phyloP scores from a whole-genome alignment of 768 basidiomycete species.

The Sporobolomyces phaffii region DNA sequence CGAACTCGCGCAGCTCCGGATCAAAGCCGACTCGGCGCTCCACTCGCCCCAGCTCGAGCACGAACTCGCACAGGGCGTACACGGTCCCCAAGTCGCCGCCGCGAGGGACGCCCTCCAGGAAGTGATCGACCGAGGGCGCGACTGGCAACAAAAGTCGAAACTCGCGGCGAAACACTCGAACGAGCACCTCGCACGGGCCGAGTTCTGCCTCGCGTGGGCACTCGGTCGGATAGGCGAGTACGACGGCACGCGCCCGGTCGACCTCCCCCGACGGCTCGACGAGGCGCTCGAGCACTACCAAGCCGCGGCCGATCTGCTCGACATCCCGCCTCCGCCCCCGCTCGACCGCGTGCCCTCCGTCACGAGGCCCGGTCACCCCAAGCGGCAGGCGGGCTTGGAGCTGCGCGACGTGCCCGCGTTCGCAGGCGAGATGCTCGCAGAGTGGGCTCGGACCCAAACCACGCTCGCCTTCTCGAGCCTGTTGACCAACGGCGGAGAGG shows the following conservation, averaged over 20 bases:
- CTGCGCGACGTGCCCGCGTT: slow-evolving; percentile 14
- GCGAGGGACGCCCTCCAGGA: slow-evolving; percentile 3
- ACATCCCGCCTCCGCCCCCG: slow-evolving; percentile 13
- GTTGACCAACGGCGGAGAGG: slow-evolving; percentile 4
- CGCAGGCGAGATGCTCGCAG: slow-evolving; percentile 32
- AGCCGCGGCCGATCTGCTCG: slow-evolving; percentile 18
- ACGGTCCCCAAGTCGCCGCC: not conserved
- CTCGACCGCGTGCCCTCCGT: slow-evolving; percentile 26
- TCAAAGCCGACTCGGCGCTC: slow-evolving; percentile 15
- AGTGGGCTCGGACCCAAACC: slow-evolving; percentile 32
- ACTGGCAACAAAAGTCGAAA: not conserved
- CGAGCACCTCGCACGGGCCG: slow-evolving; percentile 19
- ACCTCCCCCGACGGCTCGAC: not conserved
- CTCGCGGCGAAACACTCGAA: not conserved
- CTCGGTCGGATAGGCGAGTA: slow-evolving; percentile 26
- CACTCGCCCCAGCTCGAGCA: slow-evolving; percentile 13
- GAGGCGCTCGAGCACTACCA: slow-evolving; percentile 1
- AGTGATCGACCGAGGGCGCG: not conserved
- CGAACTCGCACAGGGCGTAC: not conserved
- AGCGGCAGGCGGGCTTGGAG: slow-evolving; percentile 7
- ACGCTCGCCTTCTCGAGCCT: slow-evolving; percentile 30
- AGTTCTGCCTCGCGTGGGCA: slow-evolving; percentile 29
- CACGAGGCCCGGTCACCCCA: slow-evolving; percentile 25
- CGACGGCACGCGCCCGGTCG: slow-evolving; percentile 6
- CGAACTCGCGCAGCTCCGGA: not conserved